A percentile compares a stretch with the other conserved stretches of the same genome.
phyloP scores from a whole-genome alignment of 805 yeast species.

The Teunomyces cretensis region DNA sequence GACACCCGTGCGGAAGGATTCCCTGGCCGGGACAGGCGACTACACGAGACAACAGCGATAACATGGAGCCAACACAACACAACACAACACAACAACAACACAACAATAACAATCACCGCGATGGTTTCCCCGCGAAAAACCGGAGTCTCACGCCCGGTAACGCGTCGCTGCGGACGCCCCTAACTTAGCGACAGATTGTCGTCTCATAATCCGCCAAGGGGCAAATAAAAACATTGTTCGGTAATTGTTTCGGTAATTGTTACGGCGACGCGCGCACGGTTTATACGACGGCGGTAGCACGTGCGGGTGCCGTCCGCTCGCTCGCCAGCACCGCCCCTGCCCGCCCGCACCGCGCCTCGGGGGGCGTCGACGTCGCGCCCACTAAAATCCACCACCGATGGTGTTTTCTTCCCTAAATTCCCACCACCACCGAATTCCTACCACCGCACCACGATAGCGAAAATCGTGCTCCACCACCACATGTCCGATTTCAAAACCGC shows the following conservation, averaged over 20 bases:
- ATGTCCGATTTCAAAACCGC: slow-evolving; percentile 19
- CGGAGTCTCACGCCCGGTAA: too few species aligned
- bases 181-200: too few species aligned
- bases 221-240: too few species aligned
- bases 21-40: slow-evolving; percentile 41
- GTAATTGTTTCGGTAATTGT: too few species aligned
- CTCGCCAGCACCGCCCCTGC: not conserved
- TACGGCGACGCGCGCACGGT: not conserved
- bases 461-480: not conserved
- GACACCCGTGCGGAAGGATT: slow-evolving; percentile 17
- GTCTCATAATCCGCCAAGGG: too few species aligned
- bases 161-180: too few species aligned
- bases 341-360: slow-evolving; percentile 2
- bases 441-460: slow-evolving; percentile 5
- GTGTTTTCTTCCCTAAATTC: slow-evolving; percentile 3
- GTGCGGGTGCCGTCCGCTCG: not conserved
- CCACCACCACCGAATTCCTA: slow-evolving; percentile 6
- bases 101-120: too few species aligned
- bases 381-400: not conserved
- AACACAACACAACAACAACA: too few species aligned
- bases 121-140: not conserved
- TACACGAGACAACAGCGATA: slow-evolving; percentile 16
- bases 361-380: slow-evolving; percentile 3
- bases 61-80: not conserved
- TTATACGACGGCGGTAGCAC: not conserved